phyloP scores from a whole-genome alignment of 2,329 filamentous ascomycete genomes.

The Periconia macrospinosa region DNA sequence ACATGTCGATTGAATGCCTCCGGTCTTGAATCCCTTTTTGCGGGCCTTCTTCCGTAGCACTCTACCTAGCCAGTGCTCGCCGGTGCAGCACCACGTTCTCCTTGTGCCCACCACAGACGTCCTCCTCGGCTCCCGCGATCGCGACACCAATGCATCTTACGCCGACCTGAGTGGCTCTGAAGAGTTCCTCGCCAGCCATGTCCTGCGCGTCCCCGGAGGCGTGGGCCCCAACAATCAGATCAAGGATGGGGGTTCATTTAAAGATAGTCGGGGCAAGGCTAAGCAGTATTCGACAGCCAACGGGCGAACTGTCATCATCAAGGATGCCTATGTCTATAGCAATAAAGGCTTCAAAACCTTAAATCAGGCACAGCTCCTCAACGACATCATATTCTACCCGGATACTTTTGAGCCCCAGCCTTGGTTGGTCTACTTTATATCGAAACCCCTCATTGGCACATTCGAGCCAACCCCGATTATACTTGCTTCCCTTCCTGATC shows the following conservation, averaged over 20 bases:
- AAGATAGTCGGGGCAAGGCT: constrained; percentile 88
- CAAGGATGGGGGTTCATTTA: constrained; percentile 60
- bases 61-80: constrained; percentile 86
- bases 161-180: constrained; percentile 84
- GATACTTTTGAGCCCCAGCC: constrained; percentile 86
- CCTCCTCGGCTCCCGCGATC: constrained; percentile 83
- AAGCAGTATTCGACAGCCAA: constrained; percentile 94
- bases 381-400: constrained; percentile 84
- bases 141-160: constrained; percentile 76
- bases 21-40: constrained; percentile 92
- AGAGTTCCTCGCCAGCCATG: constrained; percentile 96
- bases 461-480: constrained; percentile 76
- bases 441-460: constrained; percentile 79
- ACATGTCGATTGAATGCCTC: constrained; percentile 77
- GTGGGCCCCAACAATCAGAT: constrained; percentile 49
- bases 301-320: constrained; percentile 88
- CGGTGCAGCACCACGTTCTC: constrained; percentile 85
- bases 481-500: constrained; percentile 55
- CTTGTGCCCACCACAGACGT: constrained; percentile 93
- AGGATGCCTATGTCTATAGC: constrained; percentile 89
- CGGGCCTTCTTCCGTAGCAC: constrained; percentile 98
- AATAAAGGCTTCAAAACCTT: constrained; percentile 98
- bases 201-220: constrained; percentile 74
- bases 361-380: constrained; percentile 83
- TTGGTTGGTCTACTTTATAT: constrained; percentile 97